These are phyloP conservation scores for Phylloporus scabripes DNA, from an alignment of 768 basidiomycete species.

Conservation along the genomic window DNA sequence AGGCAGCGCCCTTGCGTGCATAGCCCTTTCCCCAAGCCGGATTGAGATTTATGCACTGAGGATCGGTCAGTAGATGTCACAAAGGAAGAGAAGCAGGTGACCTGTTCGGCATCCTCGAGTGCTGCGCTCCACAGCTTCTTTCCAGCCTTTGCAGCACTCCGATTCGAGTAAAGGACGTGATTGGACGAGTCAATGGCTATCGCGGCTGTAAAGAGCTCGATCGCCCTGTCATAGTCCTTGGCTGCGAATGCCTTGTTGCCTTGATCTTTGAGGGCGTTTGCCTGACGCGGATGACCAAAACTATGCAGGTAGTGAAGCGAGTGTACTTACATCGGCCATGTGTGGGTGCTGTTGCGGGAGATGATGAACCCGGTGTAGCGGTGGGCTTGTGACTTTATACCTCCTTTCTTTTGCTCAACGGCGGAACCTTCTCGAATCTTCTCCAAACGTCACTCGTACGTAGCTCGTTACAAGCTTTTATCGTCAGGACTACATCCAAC, in stretches of 20 bases:
- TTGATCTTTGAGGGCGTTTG: constrained; percentile 73
- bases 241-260: constrained; percentile 96
- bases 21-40: constrained; percentile 87
- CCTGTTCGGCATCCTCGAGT: constrained; percentile 87
- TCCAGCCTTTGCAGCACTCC: constrained; percentile 87
- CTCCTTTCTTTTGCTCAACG: constrained; percentile 5
- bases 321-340: constrained; percentile 34
- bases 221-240: constrained; percentile 87
- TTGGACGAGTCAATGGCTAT: constrained; percentile 79
- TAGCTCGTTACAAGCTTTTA: neutral
- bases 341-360: neutral
- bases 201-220: constrained; percentile 76
- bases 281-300: constrained; percentile 31
- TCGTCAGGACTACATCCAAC: no score
- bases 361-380: neutral
- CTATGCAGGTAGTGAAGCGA: neutral
- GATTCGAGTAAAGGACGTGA: constrained; percentile 88
- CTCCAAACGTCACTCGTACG: constrained; percentile 1
- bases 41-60: constrained; percentile 72
- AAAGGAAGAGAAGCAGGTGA: constrained; percentile 25
- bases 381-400: constrained; percentile 13
- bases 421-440: constrained; percentile 33
- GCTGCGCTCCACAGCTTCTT: constrained; percentile 74
- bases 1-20: constrained; percentile 86
- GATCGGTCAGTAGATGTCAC: constrained; percentile 3